phyloP scores from a whole-genome alignment of 2,329 filamentous ascomycete species.

The Tothia fuscella region DNA sequence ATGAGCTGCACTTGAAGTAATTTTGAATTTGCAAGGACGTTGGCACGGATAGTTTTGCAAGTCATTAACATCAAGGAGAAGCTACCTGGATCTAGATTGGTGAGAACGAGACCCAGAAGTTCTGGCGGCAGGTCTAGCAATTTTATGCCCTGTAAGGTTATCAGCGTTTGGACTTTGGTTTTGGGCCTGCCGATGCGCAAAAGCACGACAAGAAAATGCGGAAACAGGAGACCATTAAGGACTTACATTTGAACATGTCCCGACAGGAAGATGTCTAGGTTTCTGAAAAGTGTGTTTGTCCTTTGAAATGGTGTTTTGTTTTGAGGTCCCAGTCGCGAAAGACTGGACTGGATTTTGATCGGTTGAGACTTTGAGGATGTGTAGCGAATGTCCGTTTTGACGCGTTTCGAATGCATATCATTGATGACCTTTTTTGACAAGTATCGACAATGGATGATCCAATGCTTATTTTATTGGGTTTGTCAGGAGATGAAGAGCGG shows the following conservation, averaged over 20 bases:
- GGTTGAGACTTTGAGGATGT: too few relatives aligned
- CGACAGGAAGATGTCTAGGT: not conserved
- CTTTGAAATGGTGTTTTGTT: not conserved
- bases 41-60: constrained; percentile 2
- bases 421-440: too few relatives aligned
- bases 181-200: not conserved
- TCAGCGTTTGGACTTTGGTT: not conserved
- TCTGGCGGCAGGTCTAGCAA: constrained; percentile 7
- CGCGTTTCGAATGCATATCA: too few relatives aligned
- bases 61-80: constrained; percentile 7
- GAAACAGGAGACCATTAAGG: not conserved
- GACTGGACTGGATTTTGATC: too few relatives aligned
- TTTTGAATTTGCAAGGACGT: constrained; percentile 2
- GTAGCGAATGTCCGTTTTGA: too few relatives aligned
- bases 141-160: not conserved
- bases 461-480: too few relatives aligned
- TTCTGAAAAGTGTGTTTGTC: not conserved
- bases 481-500: too few relatives aligned
- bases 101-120: constrained; percentile 5
- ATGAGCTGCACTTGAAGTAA: constrained; percentile 5
- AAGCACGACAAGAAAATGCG: not conserved
- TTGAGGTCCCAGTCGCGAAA: too few relatives aligned
- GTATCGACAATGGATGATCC: too few relatives aligned
- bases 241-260: too few relatives aligned
- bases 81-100: not conserved